Evolutionary conservation across 176 grass and related monocot genomes (phyloP).

Genomic region (Oryza brachyantha): DNA sequence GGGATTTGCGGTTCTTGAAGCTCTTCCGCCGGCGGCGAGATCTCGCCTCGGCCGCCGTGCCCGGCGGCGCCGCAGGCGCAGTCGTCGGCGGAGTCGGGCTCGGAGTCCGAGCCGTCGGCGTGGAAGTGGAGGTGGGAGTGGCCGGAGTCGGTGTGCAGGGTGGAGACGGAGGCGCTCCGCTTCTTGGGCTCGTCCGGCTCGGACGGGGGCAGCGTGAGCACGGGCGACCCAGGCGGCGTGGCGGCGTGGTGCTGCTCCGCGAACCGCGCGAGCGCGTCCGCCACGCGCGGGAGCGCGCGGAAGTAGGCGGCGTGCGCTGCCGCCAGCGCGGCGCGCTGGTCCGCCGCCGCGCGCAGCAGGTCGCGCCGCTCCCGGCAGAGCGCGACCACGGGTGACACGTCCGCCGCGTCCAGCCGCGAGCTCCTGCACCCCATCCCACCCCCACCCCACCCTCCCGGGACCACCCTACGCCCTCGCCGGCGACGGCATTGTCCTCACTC

Average conservation of each 20-base stretch:
- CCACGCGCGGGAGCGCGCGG: slow-evolving; percentile 67
- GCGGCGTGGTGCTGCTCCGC: slow-evolving; percentile 55
- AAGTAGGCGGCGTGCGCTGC: slow-evolving; percentile 76
- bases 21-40: background rate
- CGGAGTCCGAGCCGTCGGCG: slow-evolving; percentile 35
- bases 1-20: slow-evolving; percentile 25
- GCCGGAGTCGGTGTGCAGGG: slow-evolving; percentile 39
- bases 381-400: slow-evolving; percentile 47
- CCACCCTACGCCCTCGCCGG: slow-evolving; percentile 12
- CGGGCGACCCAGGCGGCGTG: slow-evolving; percentile 47
- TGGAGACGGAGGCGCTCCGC: slow-evolving; percentile 35
- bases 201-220: slow-evolving; percentile 69
- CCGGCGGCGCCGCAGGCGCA: slow-evolving; percentile 8
- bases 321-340: slow-evolving; percentile 55
- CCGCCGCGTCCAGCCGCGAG: slow-evolving; percentile 68
- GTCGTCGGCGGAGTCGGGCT: slow-evolving; percentile 16
- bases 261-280: slow-evolving; percentile 73
- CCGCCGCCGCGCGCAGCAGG: slow-evolving; percentile 55
- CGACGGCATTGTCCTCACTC: slow-evolving; percentile 25
- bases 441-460: background rate
- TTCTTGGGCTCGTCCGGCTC: slow-evolving; percentile 34
- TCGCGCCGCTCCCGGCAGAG: slow-evolving; percentile 79
- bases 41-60: background rate
- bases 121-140: slow-evolving; percentile 54
- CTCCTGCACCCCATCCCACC: slow-evolving; percentile 65